Evolutionary conservation across 441 rosid genomes (phyloP).

Genomic region (Gossypium lobatum): DNA sequence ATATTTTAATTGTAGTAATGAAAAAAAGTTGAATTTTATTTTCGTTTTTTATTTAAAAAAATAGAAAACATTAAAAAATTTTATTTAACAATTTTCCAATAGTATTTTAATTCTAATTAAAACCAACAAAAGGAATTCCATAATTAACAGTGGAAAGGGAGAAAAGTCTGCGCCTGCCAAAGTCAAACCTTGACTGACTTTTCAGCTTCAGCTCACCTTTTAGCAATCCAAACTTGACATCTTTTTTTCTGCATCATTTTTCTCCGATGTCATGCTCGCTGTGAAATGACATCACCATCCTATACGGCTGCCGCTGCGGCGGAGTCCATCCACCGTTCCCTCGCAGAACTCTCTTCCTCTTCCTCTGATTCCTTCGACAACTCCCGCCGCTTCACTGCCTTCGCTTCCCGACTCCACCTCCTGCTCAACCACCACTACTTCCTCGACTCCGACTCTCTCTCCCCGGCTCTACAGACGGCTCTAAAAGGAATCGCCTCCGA

Average conservation of each 20-base stretch:
- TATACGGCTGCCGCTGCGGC: conserved; percentile 16
- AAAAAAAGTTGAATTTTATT: too few species aligned
- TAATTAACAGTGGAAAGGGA: background rate
- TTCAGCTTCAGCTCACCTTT: background rate
- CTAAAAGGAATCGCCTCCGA: conserved; percentile 28
- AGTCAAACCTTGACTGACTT: background rate
- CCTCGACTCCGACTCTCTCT: conserved; percentile 17
- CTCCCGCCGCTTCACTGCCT: conserved; percentile 27
- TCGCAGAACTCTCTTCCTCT: conserved; percentile 17
- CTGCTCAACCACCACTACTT: conserved; percentile 18
- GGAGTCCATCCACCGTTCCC: conserved; percentile 26
- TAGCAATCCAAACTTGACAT: too few species aligned
- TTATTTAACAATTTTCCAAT: too few species aligned
- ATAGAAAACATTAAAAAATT: too few species aligned
- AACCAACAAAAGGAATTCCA: background rate
- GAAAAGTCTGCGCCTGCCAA: background rate
- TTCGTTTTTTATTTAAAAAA: too few species aligned
- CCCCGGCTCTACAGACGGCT: conserved; percentile 21
- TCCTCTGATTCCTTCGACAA: conserved; percentile 22
- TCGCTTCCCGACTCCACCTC: conserved; percentile 22
- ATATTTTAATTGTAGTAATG: too few species aligned
- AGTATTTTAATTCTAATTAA: background rate
- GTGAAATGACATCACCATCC: conserved; percentile 17
- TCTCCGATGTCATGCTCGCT: background rate
- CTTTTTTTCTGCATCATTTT: too few species aligned